Conservation (phyloP, 1,284 basidiomycete genomes). For the Boletus semigastroideus region DNA sequence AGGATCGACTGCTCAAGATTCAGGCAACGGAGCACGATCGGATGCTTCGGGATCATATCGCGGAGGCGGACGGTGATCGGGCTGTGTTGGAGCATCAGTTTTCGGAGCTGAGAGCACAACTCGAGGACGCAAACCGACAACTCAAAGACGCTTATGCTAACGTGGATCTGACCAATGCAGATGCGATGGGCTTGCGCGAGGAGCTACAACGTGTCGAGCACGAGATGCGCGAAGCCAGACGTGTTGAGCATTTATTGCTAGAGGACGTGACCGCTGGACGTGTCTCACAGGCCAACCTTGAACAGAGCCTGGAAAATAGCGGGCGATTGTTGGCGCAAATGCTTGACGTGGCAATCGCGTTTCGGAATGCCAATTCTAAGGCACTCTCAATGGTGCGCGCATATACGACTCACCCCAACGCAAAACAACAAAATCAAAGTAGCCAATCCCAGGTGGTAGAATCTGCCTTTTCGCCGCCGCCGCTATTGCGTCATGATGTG, state of each 20-base stretch:
- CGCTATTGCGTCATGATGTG: constrained; percentile 48
- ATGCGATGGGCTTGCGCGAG: constrained; percentile 65
- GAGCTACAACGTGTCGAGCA: constrained; percentile 70
- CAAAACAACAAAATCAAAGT: constrained; percentile 36
- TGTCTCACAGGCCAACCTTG: constrained; percentile 63
- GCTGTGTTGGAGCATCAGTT: constrained; percentile 88
- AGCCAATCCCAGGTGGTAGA: constrained; percentile 39
- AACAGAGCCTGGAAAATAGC: constrained; percentile 60
- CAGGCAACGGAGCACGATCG: constrained; percentile 84
- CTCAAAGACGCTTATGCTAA: constrained; percentile 60
- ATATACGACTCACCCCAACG: constrained; percentile 57
- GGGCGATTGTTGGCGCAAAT: constrained; percentile 68
- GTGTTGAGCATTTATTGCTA: constrained; percentile 60
- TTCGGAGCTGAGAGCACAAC: constrained; percentile 65
- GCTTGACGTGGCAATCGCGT: constrained; percentile 71
- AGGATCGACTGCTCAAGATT: constrained; percentile 69
- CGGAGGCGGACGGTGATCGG: constrained; percentile 88
- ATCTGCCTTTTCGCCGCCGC: constrained; percentile 45
- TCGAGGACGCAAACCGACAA: constrained; percentile 58
- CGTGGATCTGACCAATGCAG: constrained; percentile 59
- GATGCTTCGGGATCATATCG: constrained; percentile 82
- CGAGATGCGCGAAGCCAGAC: constrained; percentile 61
- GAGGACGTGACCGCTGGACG: constrained; percentile 62
- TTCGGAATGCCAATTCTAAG: constrained; percentile 70
- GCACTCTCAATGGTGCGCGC: constrained; percentile 62